Conservation (phyloP, 1,284 basidiomycete species). For the Ustilago nuda region DNA sequence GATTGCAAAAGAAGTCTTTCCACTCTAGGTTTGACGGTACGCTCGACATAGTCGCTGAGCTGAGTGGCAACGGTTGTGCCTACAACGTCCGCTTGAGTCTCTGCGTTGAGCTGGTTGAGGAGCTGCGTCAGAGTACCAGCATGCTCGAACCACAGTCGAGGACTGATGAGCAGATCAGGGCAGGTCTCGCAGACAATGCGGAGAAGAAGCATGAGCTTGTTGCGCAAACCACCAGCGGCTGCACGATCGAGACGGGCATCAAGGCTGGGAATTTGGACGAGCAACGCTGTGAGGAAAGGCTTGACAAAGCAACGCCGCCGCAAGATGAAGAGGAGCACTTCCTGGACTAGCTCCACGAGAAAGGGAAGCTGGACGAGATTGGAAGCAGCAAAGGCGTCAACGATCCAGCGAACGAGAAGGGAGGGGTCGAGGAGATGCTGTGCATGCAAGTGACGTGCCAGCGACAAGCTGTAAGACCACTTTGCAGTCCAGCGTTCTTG, state of each 20-base stretch:
- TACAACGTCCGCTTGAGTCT: neutral
- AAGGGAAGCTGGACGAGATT: slow-evolving; percentile 51
- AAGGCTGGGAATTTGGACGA: slow-evolving; percentile 25
- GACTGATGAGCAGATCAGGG: slow-evolving; percentile 80
- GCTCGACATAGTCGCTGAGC: slow-evolving; percentile 24
- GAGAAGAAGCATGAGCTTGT: slow-evolving; percentile 39
- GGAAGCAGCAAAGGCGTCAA: slow-evolving; percentile 76
- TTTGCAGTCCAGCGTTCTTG: slow-evolving; percentile 82
- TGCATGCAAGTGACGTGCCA: slow-evolving; percentile 80
- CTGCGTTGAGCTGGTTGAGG: slow-evolving; percentile 22
- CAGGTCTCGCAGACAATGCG: slow-evolving; percentile 34
- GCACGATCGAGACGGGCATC: slow-evolving; percentile 29
- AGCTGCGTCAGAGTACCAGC: slow-evolving; percentile 24
- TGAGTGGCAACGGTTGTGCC: neutral
- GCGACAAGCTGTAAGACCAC: slow-evolving; percentile 78
- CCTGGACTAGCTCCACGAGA: slow-evolving; percentile 45
- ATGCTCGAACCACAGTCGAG: slow-evolving; percentile 68
- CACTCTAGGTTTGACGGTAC: slow-evolving; percentile 19
- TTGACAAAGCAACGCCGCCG: slow-evolving; percentile 36
- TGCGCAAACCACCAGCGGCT: slow-evolving; percentile 26
- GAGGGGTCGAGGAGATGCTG: slow-evolving; percentile 85
- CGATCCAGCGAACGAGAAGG: slow-evolving; percentile 84
- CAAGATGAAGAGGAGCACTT: slow-evolving; percentile 36
- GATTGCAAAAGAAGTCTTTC: slow-evolving; percentile 28
- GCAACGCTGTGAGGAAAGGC: slow-evolving; percentile 35